Evolutionary conservation across 768 basidiomycete species (phyloP), one percentile per base, ranked within the genome.

Genomic region (Lanmaoa rubissima): DNA sequence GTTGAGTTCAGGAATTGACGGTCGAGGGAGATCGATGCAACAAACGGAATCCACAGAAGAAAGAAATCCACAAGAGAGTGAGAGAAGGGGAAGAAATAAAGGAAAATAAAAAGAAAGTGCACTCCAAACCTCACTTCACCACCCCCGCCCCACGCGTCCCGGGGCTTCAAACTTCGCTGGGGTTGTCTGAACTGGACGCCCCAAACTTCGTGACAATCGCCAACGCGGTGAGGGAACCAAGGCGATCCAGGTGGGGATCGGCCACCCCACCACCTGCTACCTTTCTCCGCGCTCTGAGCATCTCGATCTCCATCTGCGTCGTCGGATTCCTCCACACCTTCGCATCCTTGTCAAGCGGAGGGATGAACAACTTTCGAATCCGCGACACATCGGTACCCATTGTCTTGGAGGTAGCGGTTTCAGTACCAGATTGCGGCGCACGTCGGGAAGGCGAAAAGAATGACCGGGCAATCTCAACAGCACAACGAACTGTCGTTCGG

Each of bases 231-330:
- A 55, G 48, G 5, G 49, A 47, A 9, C 32, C 28, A 21, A 60
- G 36, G 24, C 38, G 34, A 12, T 51, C 36, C n/a, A 53, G n/a
- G 40, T 16, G 8, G 46, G 39, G 11, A 43, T 49, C 24, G 48
- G 41, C 44, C 24, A 48, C 17, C 17, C 48, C 28, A 32, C 42
- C 28, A n/a, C 44, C 39, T 0, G 42, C 57, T 17, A 47, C 57
- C 35, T 47, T 57, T 51, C 31, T 61, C 47, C 4, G 53, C 8
- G 46, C 28, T n/a, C 58, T 26, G 0, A 51, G 48, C 16, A 61
- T 43, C 45, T 61, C 49, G 14, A 65, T 54, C 43, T 56, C 58
- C 1, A 49, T 55, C 19, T 52, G 54, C 9, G 52, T 57, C 21
- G 16, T 19, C 1, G 41, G 24, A 35, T 59, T 52, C 34, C 10